Evolutionary conservation across 441 rosid species (phyloP), one percentile per base, ranked within the genome.

Genomic region (Populus trichocarpa): DNA sequence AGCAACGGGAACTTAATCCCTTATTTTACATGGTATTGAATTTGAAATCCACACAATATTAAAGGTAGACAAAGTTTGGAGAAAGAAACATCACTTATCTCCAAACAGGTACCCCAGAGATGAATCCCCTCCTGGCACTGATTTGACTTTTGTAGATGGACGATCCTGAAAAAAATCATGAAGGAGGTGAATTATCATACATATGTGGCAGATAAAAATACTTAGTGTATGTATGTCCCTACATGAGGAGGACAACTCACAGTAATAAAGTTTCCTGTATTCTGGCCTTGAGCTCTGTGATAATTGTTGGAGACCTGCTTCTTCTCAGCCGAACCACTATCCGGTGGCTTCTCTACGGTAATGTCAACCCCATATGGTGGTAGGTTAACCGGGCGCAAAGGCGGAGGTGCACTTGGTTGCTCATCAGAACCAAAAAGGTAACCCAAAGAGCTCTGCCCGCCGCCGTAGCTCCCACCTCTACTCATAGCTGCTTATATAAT

Each of bases 391-490:
- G 88, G 75, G 77, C 83, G 85, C 14, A 85, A 73, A 28, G 84
- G 83, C 5, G 91, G 88, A 33, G 91, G 85, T 42, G 81, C 86
- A 53, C 65, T 82, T 67, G 90, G 88, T 72, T 88, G 77, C 80
- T 91, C 95, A 36, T 88, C 92, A 25, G 88, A 86, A 4, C 92
- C 83, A 46, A 93, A 93, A 65, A 93, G 93, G 83, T 93, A 93
- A 75, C 98, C 98, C 76, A 93, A 74, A 36, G 98, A 91, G 80
- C 98, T 93, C 83, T 87, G 95, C 4, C 98, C 96, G 32, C 98
- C 96, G 53, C 96, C 96, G 73, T 77, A 90, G 88, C 93, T 93
- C 40, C 85, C 92, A 42, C 95, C 92, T 87, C 96, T 88, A 82
- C 92, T 93, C 98, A 93, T 93, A 75, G 71, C 57, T 73, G 70